Evolutionary conservation across 2,329 filamentous ascomycete species (phyloP).

Genomic region (Alternaria ethzedia): DNA sequence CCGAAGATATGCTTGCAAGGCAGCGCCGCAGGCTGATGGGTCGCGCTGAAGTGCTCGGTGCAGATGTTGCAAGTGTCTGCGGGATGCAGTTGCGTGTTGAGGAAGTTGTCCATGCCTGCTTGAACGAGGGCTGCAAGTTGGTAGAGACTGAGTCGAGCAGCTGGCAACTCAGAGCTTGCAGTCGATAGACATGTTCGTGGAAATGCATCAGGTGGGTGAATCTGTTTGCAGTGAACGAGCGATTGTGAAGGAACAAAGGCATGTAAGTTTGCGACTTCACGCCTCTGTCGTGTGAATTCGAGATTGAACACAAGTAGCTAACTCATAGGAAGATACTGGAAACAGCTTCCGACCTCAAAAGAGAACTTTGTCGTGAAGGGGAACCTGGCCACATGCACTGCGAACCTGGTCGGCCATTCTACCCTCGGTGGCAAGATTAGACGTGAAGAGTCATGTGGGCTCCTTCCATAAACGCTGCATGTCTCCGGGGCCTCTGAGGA

Average conservation of each 20-base stretch:
- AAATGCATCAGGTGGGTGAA: neutral
- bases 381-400: neutral
- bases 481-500: neutral
- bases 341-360: neutral
- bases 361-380: neutral
- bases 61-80: constrained; percentile 38
- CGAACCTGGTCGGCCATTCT: neutral
- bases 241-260: neutral
- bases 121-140: neutral
- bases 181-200: neutral
- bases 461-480: neutral
- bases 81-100: constrained; percentile 32
- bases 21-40: constrained; percentile 37
- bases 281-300: neutral
- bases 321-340: neutral
- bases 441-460: neutral
- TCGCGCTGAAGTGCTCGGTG: constrained; percentile 30
- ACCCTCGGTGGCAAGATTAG: neutral
- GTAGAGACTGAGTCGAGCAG: neutral
- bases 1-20: constrained; percentile 43
- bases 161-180: neutral
- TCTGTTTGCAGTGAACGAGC: constrained; percentile 1
- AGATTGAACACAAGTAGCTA: neutral
- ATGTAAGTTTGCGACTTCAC: constrained; percentile 3
- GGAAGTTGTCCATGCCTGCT: constrained; percentile 32